These are phyloP conservation scores for Didymella sp. DNA, from an alignment of 2,329 filamentous ascomycete genomes.

Conservation along the genomic window DNA sequence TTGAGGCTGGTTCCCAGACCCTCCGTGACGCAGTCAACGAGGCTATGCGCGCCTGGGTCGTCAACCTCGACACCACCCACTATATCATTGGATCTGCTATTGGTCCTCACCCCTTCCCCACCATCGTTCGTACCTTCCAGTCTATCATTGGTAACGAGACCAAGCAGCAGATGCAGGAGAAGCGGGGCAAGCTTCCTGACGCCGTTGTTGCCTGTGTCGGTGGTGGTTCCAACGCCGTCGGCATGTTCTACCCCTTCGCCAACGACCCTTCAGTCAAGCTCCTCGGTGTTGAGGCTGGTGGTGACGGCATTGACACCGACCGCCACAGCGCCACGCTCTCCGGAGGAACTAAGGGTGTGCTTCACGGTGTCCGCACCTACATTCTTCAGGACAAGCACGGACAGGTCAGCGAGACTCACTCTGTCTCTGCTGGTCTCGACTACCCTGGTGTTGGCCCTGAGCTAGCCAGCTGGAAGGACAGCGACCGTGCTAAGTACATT, in stretches of 20 bases:
- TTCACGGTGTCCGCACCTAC: constrained; percentile 96
- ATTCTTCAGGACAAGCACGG: constrained; percentile 91
- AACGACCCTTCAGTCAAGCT: constrained; percentile 85
- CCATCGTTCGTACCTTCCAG: constrained; percentile 97
- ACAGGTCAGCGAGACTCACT: constrained; percentile 94
- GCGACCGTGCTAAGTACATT: constrained; percentile 81
- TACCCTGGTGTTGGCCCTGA: constrained; percentile 97
- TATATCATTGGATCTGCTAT: constrained; percentile 99
- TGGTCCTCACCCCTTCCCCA: constrained; percentile 96
- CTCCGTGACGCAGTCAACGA: constrained; percentile 81
- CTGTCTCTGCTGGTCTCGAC: constrained; percentile 93
- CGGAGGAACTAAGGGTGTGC: constrained; percentile 86
- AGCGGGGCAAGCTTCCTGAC: constrained; percentile 88
- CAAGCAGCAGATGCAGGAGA: constrained; percentile 85
- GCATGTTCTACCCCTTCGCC: constrained; percentile 98
- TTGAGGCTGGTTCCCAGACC: constrained; percentile 82
- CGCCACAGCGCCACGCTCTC: constrained; percentile 88
- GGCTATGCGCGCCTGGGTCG: constrained; percentile 91
- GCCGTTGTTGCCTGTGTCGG: constrained; percentile 97
- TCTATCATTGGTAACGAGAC: constrained; percentile 95
- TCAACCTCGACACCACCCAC: constrained; percentile 90
- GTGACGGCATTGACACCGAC: constrained; percentile 85
- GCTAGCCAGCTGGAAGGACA: constrained; percentile 91
- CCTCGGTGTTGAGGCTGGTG: constrained; percentile 92
- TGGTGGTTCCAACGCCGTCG: constrained; percentile 90